Base-by-base conservation (phyloP, 1,284 basidiomycete genomes). In the Fomes fomentarius region DNA sequence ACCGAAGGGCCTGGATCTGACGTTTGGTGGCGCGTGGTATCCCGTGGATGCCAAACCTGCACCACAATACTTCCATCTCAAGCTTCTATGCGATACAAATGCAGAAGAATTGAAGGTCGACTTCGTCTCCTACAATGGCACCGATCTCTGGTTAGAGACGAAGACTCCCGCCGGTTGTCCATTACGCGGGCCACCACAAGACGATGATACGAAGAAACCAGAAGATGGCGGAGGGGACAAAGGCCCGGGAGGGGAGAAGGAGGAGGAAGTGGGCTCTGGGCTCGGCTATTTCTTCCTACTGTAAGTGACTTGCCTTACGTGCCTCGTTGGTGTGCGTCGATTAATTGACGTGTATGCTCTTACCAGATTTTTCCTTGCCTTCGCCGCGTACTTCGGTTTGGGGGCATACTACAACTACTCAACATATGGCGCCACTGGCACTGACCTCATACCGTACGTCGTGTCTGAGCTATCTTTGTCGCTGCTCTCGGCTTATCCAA, bases 381-480 rank as follows among this genome's bases (percentile, higher is more conserved):
- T 91, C 56, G 67, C 76, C 11, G 79, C 80, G 6, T 94, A 94
- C 71, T 84, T 93, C 62, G 79, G 68, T 2, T 66, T 93, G 25
- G 91, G 91, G 17, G 86, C 87, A 7, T 93, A 92, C 69, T 86
- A 91, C 72, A 93, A 93, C 64, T 93, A 92, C 65, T 83, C 87
- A 10, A 90, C 83, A 17, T 93, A 93, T 66, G 91, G 91, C 21
- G 88, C 91, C 10, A 80, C 84, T 30, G 91, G 91, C 12, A 72
- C 76, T 66, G 91, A 93, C 69, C 77, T 93, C 47, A 85, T 93
- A 67, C 91, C 90, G 88, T 91, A 68, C 66, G 87, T 78, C 40
- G 28, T n/a, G 28, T 30, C 47, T 46, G 30, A 48, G 52, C 26
- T 55, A 28, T 54, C 57, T 19, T 52, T 52, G 44, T 26, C 56